phyloP scores from a whole-genome alignment of 495 filamentous ascomycete species.

The Amphirosellinia nigrospora region DNA sequence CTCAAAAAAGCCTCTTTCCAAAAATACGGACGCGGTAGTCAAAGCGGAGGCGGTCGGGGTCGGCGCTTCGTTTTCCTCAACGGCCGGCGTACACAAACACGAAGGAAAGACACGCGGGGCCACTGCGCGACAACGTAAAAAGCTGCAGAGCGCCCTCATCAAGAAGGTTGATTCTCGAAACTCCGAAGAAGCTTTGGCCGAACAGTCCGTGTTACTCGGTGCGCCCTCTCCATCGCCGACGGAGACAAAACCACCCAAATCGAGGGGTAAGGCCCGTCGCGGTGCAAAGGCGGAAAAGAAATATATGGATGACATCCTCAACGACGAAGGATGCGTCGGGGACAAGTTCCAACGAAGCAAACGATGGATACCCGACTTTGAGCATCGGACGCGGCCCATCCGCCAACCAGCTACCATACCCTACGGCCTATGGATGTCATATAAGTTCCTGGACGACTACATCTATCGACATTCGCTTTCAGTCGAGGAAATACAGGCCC shows the following conservation, averaged over 20 bases:
- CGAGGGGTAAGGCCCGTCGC: not conserved
- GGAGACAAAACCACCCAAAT: not conserved
- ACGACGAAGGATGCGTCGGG: not conserved
- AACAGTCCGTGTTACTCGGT: constrained; percentile 2
- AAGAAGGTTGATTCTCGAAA: constrained; percentile 7
- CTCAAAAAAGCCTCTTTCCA: not conserved
- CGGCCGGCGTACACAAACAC: not conserved
- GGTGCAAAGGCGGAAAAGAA: not conserved
- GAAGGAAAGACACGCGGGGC: not conserved
- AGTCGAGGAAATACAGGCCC: not conserved
- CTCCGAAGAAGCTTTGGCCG: not conserved
- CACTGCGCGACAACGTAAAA: not conserved
- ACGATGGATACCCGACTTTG: constrained; percentile 21
- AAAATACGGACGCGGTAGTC: not conserved
- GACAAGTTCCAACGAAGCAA: not conserved
- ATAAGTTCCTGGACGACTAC: constrained; percentile 8
- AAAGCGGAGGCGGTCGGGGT: not conserved
- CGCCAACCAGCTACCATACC: not conserved
- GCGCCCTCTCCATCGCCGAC: not conserved
- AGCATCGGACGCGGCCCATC: not conserved
- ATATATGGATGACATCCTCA: constrained; percentile 21
- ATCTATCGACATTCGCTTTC: constrained; percentile 17
- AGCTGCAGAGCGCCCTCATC: constrained; percentile 1
- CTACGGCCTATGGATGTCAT: constrained; percentile 7
- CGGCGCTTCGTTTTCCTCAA: too few relatives aligned